Evolutionary conservation across 768 basidiomycete genomes (phyloP).

Genomic region (Suillus tomentosus): DNA sequence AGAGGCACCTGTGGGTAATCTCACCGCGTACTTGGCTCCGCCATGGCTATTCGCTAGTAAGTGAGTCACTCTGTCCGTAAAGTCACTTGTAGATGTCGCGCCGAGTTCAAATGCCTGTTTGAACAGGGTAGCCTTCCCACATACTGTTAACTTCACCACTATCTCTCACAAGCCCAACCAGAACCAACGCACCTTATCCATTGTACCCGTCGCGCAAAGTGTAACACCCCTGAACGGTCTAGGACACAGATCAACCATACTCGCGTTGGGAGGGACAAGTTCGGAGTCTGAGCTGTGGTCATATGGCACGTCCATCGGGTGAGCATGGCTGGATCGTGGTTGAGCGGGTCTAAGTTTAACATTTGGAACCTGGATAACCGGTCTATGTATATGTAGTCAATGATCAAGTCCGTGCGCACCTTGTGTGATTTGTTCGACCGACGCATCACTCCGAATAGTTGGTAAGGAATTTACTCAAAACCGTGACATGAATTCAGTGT

Average conservation of each 20-base stretch:
- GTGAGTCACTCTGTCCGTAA: constrained; percentile 89
- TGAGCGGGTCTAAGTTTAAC: constrained; percentile 76
- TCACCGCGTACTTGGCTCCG: constrained; percentile 80
- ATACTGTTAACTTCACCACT: constrained; percentile 4
- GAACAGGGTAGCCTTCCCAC: constrained; percentile 62
- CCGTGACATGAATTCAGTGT: background rate
- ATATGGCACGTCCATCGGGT: constrained; percentile 31
- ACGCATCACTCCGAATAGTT: constrained; percentile 36
- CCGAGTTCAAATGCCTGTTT: constrained; percentile 82
- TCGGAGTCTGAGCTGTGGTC: constrained; percentile 54
- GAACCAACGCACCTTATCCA: constrained; percentile 63
- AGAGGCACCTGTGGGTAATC: constrained; percentile 21
- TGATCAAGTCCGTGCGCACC: constrained; percentile 32
- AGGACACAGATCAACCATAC: constrained; percentile 53
- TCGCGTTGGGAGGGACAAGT: constrained; percentile 45
- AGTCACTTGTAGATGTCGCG: constrained; percentile 63
- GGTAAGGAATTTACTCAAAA: background rate
- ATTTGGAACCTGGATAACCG: constrained; percentile 66
- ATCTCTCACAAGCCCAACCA: background rate
- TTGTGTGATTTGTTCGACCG: constrained; percentile 70
- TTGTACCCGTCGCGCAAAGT: constrained; percentile 76
- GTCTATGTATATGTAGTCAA: background rate
- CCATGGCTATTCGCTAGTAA: constrained; percentile 81
- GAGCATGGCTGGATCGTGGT: constrained; percentile 32
- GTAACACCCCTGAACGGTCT: constrained; percentile 67